Evolutionary conservation across 139 green algal species (phyloP).

Genomic region (Bryopsis sp.): DNA sequence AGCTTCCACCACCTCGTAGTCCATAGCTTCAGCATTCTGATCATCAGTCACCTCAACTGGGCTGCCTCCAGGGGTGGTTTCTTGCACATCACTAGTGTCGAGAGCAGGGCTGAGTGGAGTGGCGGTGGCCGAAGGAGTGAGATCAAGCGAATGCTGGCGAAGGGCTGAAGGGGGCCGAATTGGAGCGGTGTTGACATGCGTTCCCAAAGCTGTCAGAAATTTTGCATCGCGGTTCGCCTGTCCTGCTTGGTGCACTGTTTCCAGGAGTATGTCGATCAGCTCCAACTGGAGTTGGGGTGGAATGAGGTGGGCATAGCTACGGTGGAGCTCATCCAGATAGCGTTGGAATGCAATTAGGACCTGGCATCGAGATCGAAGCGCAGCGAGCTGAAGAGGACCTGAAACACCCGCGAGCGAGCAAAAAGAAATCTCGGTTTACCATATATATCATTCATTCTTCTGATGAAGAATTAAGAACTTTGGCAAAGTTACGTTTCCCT

Average conservation of each 20-base stretch:
- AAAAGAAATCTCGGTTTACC: background rate
- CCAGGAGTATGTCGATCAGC: slow-evolving; percentile 6
- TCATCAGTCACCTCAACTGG: background rate
- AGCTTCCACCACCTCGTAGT: no score
- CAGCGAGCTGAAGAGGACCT: background rate
- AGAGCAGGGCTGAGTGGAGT: background rate
- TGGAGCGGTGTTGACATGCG: background rate
- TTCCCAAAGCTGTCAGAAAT: background rate
- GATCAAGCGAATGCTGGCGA: background rate
- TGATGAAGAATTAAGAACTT: background rate
- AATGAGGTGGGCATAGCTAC: background rate
- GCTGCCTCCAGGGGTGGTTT: background rate
- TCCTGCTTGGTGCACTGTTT: background rate
- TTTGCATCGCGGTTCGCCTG: background rate
- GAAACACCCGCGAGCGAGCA: background rate
- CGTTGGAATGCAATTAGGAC: slow-evolving; percentile 12
- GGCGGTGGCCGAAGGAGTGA: background rate
- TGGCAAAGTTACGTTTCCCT: background rate
- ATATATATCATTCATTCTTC: background rate
- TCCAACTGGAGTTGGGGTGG: background rate
- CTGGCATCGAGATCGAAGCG: slow-evolving; percentile 5
- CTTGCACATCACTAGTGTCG: background rate
- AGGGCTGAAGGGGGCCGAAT: background rate
- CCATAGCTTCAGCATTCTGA: background rate
- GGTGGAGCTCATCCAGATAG: background rate